These are phyloP conservation scores for Eimeria falciformis DNA, from an alignment of 169 alveolate species.

Conservation along the genomic window DNA sequence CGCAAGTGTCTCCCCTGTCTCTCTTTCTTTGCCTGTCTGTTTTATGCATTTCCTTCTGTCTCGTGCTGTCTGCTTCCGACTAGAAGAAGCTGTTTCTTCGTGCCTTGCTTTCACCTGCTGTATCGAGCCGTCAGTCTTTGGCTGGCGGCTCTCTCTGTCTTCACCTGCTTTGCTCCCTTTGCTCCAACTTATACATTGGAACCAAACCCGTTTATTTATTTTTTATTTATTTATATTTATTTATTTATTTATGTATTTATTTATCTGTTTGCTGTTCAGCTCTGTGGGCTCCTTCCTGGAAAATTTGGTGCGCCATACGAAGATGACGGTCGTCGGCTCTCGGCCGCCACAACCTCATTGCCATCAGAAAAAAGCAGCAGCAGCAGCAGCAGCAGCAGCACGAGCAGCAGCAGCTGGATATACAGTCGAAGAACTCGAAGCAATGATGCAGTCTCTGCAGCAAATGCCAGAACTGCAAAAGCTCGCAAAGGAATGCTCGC, in stretches of 20 bases:
- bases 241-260: background rate
- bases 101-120: too few species aligned
- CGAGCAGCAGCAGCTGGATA: background rate
- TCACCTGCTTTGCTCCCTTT: too few species aligned
- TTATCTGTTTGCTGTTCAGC: background rate
- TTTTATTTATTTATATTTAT: background rate
- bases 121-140: too few species aligned
- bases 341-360: background rate
- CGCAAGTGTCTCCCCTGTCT: too few species aligned
- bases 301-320: slow-evolving; percentile 71
- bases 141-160: too few species aligned
- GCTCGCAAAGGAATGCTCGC: slow-evolving; percentile 71
- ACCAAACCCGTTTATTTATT: background rate
- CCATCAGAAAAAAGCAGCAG: background rate
- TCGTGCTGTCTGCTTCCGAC: too few species aligned
- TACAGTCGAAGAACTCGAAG: slow-evolving; percentile 26
- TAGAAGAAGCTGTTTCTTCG: too few species aligned
- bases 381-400: slow-evolving; percentile 50
- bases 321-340: slow-evolving; percentile 78
- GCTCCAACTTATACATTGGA: too few species aligned
- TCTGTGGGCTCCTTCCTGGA: slow-evolving; percentile 62
- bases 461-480: slow-evolving; percentile 27
- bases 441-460: slow-evolving; percentile 41
- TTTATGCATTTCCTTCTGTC: too few species aligned
- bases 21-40: too few species aligned